Percentiles rank a stretch among this genome's conserved stretches.
Evolutionary conservation across 768 basidiomycete genomes (phyloP).

Genomic region (Termitomyces sp.): DNA sequence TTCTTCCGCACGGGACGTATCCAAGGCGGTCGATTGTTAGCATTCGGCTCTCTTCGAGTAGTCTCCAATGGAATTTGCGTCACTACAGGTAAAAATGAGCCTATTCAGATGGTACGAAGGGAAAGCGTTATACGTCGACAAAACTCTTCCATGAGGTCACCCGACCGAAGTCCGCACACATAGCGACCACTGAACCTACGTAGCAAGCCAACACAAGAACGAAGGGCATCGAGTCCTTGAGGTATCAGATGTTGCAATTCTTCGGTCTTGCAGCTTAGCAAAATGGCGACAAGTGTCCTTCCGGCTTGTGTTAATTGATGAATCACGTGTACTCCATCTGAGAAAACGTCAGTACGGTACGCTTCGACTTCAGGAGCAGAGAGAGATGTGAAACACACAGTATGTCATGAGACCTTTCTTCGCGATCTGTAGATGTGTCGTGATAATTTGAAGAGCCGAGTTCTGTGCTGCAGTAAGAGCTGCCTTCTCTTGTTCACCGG

Average conservation of each 20-base stretch:
- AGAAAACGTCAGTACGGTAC: slow-evolving; percentile 6
- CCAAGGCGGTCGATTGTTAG: slow-evolving; percentile 72
- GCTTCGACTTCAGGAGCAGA: neutral
- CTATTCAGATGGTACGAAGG: slow-evolving; percentile 3
- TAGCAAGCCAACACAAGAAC: slow-evolving; percentile 85
- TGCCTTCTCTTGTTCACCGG: slow-evolving; percentile 66
- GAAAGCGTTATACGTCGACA: slow-evolving; percentile 62
- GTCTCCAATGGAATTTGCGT: slow-evolving; percentile 86
- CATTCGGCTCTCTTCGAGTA: slow-evolving; percentile 42
- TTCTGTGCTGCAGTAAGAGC: slow-evolving; percentile 74
- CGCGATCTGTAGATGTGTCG: slow-evolving; percentile 79
- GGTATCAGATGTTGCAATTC: slow-evolving; percentile 71
- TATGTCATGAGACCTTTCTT: slow-evolving; percentile 92
- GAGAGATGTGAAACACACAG: slow-evolving; percentile 50
- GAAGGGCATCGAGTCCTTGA: slow-evolving; percentile 77
- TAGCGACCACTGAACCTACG: slow-evolving; percentile 88
- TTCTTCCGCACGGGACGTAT: slow-evolving; percentile 85
- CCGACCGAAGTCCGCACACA: slow-evolving; percentile 85
- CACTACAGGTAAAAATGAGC: slow-evolving; percentile 31
- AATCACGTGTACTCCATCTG: slow-evolving; percentile 93
- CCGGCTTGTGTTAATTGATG: slow-evolving; percentile 95
- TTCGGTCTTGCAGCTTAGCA: slow-evolving; percentile 85
- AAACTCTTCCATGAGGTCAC: slow-evolving; percentile 93
- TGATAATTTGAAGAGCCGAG: slow-evolving; percentile 77
- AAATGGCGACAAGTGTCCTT: slow-evolving; percentile 80